phyloP scores from a whole-genome alignment of 2,329 filamentous ascomycete species.

The Cladophialophora carrionii region DNA sequence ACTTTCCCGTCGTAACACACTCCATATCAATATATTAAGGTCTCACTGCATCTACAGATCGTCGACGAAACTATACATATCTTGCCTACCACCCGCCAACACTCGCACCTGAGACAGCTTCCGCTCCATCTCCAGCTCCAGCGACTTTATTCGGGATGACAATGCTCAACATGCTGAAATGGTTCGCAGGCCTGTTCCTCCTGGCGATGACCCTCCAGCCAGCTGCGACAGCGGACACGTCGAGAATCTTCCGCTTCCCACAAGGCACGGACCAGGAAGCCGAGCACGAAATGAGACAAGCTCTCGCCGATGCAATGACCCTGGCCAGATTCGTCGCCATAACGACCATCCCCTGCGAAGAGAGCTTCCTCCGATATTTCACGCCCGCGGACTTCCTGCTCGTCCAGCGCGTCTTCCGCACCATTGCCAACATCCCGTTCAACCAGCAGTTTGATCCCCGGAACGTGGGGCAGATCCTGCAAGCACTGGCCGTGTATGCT shows the following conservation, averaged over 20 bases:
- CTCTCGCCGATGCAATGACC: not conserved
- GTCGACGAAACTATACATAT: not conserved
- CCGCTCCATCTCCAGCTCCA: too few relatives aligned
- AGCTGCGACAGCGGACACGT: not conserved
- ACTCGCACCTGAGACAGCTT: not conserved
- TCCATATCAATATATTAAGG: not conserved
- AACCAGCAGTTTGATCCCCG: not conserved
- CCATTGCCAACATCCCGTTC: not conserved
- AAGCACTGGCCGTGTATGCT: not conserved
- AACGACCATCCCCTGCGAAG: not conserved
- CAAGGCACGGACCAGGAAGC: not conserved
- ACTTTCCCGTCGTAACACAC: not conserved
- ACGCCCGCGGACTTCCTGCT: not conserved
- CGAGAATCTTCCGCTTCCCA: not conserved
- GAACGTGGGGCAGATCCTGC: not conserved
- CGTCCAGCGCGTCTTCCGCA: not conserved
- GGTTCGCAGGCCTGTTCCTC: not conserved
- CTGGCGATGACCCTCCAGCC: not conserved
- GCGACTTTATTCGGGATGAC: not conserved
- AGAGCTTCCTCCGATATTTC: not conserved
- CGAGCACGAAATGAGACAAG: not conserved
- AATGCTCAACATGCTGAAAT: not conserved
- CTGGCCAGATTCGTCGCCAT: not conserved
- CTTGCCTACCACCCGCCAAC: not conserved
- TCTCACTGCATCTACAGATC: not conserved